Evolutionary conservation across 1,284 basidiomycete species (phyloP).

Genomic region (Leccinum solheimii): DNA sequence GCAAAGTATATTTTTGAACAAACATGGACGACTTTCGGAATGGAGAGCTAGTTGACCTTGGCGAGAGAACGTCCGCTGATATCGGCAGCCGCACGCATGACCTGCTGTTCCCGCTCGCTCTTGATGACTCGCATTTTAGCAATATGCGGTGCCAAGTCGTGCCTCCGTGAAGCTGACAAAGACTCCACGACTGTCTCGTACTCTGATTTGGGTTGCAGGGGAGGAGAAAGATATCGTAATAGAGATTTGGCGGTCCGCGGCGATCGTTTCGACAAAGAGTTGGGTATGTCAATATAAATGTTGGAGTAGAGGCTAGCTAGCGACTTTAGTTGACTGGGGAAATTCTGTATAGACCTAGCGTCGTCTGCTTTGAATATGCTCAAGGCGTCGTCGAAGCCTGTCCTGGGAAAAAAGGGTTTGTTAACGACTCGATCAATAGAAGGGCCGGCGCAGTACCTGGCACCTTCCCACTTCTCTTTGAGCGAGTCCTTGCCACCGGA

Average conservation of each 20-base stretch:
- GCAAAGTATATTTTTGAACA: not conserved
- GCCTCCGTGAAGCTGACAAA: conserved; percentile 47
- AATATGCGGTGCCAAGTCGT: conserved; percentile 59
- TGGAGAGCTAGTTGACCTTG: conserved; percentile 49
- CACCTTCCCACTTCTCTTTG: conserved; percentile 93
- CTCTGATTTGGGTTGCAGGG: conserved; percentile 41
- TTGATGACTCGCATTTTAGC: conserved; percentile 68
- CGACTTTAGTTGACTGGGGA: conserved; percentile 53
- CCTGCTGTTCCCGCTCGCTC: conserved; percentile 63
- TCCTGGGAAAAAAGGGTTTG: conserved; percentile 38
- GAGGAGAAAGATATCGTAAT: conserved; percentile 48
- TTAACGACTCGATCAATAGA: conserved; percentile 1
- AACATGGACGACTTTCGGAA: not conserved
- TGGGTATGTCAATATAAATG: conserved; percentile 44
- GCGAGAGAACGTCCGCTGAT: conserved; percentile 77
- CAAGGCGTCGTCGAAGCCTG: conserved; percentile 60
- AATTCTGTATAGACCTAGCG: conserved; percentile 55
- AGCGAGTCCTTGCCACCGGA: conserved; percentile 74
- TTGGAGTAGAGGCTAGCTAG: conserved; percentile 39
- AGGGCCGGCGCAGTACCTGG: conserved; percentile 44
- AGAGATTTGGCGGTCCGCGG: conserved; percentile 45
- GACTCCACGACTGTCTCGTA: conserved; percentile 55
- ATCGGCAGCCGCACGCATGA: conserved; percentile 76
- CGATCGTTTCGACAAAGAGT: conserved; percentile 25
- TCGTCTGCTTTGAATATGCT: conserved; percentile 77